Conservation (phyloP, 2,329 filamentous ascomycete species). For the Pseudogymnoascus sp. region DNA sequence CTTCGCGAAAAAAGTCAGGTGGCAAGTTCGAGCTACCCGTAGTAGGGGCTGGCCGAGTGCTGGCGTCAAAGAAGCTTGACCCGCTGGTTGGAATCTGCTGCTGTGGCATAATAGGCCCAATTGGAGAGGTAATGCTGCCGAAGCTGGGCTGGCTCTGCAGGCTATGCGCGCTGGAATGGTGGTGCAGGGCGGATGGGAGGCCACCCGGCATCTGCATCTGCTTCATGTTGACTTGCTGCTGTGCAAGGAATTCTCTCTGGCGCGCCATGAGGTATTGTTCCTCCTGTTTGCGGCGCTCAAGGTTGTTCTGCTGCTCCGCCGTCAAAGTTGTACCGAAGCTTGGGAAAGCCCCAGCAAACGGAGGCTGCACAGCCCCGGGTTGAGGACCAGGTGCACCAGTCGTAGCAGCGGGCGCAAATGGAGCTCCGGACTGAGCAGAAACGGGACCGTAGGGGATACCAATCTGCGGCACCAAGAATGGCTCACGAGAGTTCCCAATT, state of each 20-base stretch:
- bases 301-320: constrained; percentile 93
- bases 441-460: constrained; percentile 84
- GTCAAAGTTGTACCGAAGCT: constrained; percentile 95
- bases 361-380: constrained; percentile 64
- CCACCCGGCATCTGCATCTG: constrained; percentile 59
- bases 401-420: constrained; percentile 30
- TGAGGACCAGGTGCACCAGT: constrained; percentile 36
- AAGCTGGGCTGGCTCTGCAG: constrained; percentile 96
- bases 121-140: constrained; percentile 85
- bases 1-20: constrained; percentile 54
- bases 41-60: constrained; percentile 32
- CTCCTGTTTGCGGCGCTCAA: constrained; percentile 94
- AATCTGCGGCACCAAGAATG: constrained; percentile 95
- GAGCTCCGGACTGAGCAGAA: constrained; percentile 32
- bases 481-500: constrained; percentile 94
- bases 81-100: constrained; percentile 46
- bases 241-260: constrained; percentile 85
- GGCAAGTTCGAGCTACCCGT: constrained; percentile 36
- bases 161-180: constrained; percentile 91
- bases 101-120: constrained; percentile 48
- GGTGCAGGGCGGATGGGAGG: constrained; percentile 55
- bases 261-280: constrained; percentile 96
- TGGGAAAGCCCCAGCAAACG: constrained; percentile 87
- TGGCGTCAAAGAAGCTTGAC: constrained; percentile 61
- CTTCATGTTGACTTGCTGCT: constrained; percentile 71